A percentile compares a stretch with the other conserved stretches of the same genome.
phyloP scores from a whole-genome alignment of 148 eudicot genomes.

The Arctostaphylos glauca region DNA sequence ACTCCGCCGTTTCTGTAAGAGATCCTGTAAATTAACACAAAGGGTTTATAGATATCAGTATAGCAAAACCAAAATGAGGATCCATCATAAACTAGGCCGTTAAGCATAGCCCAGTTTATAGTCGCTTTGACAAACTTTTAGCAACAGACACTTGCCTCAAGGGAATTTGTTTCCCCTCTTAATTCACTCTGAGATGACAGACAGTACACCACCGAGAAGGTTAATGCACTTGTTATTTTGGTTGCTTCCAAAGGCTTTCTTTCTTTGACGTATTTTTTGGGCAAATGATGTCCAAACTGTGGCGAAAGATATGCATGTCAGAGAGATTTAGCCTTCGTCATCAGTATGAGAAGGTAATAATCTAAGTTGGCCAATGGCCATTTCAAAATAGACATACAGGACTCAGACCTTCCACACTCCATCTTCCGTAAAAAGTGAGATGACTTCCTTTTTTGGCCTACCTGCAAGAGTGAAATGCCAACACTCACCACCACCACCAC shows the following conservation, averaged over 20 bases:
- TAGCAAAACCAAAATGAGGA: background rate
- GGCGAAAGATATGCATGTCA: background rate
- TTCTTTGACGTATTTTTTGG: background rate
- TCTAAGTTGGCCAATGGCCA: background rate
- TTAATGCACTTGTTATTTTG: background rate
- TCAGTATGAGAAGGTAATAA: background rate
- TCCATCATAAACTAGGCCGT: background rate
- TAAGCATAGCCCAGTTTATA: background rate
- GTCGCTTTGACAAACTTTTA: background rate
- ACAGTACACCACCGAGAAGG: background rate
- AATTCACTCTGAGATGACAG: background rate
- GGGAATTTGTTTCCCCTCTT: background rate
- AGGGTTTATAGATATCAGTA: too few species aligned
- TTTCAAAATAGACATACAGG: background rate
- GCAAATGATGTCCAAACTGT: background rate
- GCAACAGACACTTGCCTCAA: background rate
- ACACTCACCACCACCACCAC: background rate
- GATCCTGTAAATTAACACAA: slow-evolving; percentile 56
- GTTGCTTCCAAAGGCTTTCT: background rate
- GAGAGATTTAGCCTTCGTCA: background rate
- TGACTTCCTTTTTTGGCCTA: background rate
- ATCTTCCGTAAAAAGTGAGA: background rate
- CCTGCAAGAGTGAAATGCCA: background rate
- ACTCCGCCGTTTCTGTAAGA: slow-evolving; percentile 61
- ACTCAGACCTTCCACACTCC: background rate